Base-by-base conservation (phyloP, 345 rosid genomes). In the Rhodamnia argentea region DNA sequence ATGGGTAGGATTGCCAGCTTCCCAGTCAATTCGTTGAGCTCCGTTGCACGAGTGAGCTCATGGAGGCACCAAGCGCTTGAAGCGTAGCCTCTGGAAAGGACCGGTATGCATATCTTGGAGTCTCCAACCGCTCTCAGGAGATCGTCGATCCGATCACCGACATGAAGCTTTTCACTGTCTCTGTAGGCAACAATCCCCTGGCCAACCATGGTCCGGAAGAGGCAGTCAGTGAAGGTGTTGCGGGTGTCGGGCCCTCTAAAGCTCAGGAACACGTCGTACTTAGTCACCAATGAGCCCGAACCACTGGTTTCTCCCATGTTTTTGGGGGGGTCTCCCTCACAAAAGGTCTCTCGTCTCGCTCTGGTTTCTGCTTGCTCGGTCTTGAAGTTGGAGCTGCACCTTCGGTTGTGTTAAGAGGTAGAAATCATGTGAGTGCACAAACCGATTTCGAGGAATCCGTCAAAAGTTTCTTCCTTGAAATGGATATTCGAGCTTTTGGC, bases 341-440 rank as follows among this genome's bases (percentile, higher is more conserved):
- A 44, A 44, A 44, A 44, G 47, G 10, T 44, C 47, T 44, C 8
- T 44, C 47, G 47, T 44, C 47, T 6, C 47, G 47, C 32, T n/a
- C 70, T 59, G 32, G 4, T 59, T n/a, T 59, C 13, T 5, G 70
- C 32, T 14, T 13, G 64, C 64, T 5, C 29, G 0, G 32, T n/a
- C 18, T 59, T n/a, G 70, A 32, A 59, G 32, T 59, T n/a, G 70
- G 70, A 59, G 32, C 32, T 13, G 70, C 18, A 32, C n/a, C 74
- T 60, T 5, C 37, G 18, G 0, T 27, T 0, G 74, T 4, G 37
- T 13, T 60, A n/a, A 3, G 13, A 6, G 3, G 4, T 60, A 60
- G 9, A 60, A 60, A n/a, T 27, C 70, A 13, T 51, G 52, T 44
- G 9, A 44, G 7, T 7, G 47, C 47, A 44, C 47, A 44, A 44